Evolutionary conservation across 2,329 filamentous ascomycete genomes (phyloP).

Genomic region (Fusarium coicis): DNA sequence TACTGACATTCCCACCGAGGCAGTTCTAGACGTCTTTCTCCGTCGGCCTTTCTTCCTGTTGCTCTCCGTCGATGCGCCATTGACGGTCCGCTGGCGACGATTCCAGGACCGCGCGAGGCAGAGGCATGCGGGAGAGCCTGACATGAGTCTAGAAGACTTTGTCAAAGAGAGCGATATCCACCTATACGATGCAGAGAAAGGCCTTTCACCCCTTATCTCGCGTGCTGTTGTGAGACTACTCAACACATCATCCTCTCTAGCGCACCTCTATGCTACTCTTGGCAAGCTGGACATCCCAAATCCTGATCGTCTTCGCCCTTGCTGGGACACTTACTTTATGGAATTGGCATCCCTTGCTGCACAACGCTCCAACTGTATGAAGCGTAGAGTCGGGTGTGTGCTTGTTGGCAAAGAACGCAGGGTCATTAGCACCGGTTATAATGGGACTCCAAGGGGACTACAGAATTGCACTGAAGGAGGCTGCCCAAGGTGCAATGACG

Average conservation of each 20-base stretch:
- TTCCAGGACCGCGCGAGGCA: slow-evolving; percentile 61
- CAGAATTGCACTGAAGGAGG: slow-evolving; percentile 94
- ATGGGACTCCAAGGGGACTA: slow-evolving; percentile 91
- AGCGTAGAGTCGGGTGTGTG: slow-evolving; percentile 93
- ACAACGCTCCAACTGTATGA: slow-evolving; percentile 97
- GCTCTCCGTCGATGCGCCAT: slow-evolving; percentile 89
- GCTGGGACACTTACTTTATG: slow-evolving; percentile 99
- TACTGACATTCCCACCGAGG: slow-evolving; percentile 81
- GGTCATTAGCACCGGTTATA: slow-evolving; percentile 96
- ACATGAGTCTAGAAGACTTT: slow-evolving; percentile 64
- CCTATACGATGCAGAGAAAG: slow-evolving; percentile 74
- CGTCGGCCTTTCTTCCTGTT: slow-evolving; percentile 92
- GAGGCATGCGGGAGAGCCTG: slow-evolving; percentile 31
- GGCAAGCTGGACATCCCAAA: slow-evolving; percentile 80
- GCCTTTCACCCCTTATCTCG: slow-evolving; percentile 80
- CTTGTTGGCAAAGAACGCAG: slow-evolving; percentile 82
- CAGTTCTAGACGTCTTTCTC: slow-evolving; percentile 77
- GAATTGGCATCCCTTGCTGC: slow-evolving; percentile 91
- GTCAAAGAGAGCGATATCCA: slow-evolving; percentile 73
- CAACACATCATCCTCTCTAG: slow-evolving; percentile 80
- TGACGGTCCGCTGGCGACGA: slow-evolving; percentile 84
- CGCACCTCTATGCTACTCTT: slow-evolving; percentile 78
- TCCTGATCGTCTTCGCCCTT: slow-evolving; percentile 82
- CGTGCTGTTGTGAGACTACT: slow-evolving; percentile 86
- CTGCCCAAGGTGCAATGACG: slow-evolving; percentile 86